phyloP scores from a whole-genome alignment of 164 flowering plant species.

The Vitis labrusca region DNA sequence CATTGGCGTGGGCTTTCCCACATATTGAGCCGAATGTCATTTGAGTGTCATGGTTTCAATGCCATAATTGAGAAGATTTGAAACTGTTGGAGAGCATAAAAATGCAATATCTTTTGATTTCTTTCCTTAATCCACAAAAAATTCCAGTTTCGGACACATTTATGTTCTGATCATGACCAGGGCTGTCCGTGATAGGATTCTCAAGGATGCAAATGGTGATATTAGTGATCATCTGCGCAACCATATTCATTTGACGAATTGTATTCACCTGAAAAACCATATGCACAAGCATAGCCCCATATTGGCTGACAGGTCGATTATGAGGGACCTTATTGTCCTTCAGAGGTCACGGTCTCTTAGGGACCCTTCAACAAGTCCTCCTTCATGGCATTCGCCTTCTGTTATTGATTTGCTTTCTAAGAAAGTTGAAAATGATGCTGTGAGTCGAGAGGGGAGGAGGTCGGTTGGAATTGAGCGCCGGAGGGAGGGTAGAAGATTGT shows the following conservation, averaged over 20 bases:
- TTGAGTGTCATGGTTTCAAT: neutral
- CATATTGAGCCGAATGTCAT: neutral
- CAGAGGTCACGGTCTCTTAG: conserved; percentile 88
- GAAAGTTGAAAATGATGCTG: conserved; percentile 47
- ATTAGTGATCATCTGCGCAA: conserved; percentile 85
- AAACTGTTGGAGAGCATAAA: conserved; percentile 2
- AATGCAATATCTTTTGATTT: conserved; percentile 22
- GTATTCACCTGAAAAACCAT: conserved; percentile 95
- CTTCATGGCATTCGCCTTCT: conserved; percentile 81
- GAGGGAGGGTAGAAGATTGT: conserved; percentile 45
- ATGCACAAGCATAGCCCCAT: conserved; percentile 88
- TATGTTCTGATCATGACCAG: conserved; percentile 72
- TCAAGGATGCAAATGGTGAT: conserved; percentile 81
- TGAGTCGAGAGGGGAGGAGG: conserved; percentile 51
- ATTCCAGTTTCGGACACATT: conserved; percentile 19
- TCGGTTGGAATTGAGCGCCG: conserved; percentile 50
- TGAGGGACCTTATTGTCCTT: conserved; percentile 84
- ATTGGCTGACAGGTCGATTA: conserved; percentile 68
- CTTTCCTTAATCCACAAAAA: conserved; percentile 18
- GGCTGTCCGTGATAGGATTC: conserved; percentile 63
- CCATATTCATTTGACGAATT: conserved; percentile 91
- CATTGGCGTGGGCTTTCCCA: neutral
- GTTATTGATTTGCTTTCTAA: conserved; percentile 46
- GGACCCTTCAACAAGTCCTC: conserved; percentile 93
- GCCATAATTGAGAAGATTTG: conserved; percentile 18